A percentile compares a stretch with the other conserved stretches of the same genome.
Evolutionary conservation across 2,329 filamentous ascomycete species (phyloP).

Genomic region (Nannizzia gypsea): DNA sequence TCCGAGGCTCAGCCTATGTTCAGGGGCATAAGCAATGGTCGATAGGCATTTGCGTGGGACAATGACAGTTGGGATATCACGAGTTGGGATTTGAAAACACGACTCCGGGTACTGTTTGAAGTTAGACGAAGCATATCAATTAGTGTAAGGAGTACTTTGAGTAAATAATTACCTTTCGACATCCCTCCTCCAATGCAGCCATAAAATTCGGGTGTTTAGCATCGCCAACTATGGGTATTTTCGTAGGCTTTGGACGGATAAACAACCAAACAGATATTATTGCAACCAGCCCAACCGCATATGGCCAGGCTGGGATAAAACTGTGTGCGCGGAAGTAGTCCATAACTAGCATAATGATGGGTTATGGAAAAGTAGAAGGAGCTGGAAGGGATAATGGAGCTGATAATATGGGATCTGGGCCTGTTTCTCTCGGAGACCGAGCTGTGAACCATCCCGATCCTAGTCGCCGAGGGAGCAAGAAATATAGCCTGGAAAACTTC

Average conservation of each 20-base stretch:
- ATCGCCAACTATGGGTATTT: not conserved
- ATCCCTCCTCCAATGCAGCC: not conserved
- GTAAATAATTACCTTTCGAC: not conserved
- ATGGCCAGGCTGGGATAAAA: not conserved
- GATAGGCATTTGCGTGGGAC: not conserved
- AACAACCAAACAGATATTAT: not conserved
- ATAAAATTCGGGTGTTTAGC: not conserved
- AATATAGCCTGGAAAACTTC: not conserved
- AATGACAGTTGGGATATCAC: not conserved
- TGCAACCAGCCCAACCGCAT: not conserved
- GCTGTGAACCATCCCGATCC: not conserved
- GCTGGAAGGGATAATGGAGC: not conserved
- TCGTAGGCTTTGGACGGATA: not conserved
- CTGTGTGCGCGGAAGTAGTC: not conserved
- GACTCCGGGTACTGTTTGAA: not conserved
- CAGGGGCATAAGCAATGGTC: not conserved
- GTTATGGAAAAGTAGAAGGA: not conserved
- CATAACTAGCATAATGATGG: not conserved
- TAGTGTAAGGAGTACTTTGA: not conserved
- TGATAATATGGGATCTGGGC: not conserved
- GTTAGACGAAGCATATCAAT: not conserved
- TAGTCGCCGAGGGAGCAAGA: not conserved
- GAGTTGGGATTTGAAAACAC: not conserved
- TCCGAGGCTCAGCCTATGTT: not conserved
- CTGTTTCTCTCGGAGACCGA: not conserved